Base-by-base conservation (phyloP, 768 basidiomycete species). In the Serendipita sp. region DNA sequence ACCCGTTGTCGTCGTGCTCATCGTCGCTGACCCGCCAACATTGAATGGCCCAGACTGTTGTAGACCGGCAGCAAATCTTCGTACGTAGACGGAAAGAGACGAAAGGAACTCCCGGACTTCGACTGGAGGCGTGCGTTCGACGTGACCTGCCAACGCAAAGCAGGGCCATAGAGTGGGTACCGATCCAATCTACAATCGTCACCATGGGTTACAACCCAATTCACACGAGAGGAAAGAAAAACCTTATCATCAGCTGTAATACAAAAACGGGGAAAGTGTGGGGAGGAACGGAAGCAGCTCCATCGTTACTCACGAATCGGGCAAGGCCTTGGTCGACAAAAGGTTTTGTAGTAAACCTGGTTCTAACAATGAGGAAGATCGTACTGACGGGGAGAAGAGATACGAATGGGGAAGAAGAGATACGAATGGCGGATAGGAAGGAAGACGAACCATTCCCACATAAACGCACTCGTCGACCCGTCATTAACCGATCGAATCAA, bases 91-190 rank as follows among this genome's bases (percentile, higher is more conserved):
- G 3, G 87, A 82, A 23, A 97, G 80, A 32, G 75, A 72, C 3
- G 76, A 66, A 13, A 97, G 76, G 76, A 96, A 96, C 2, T 72
- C 62, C 16, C 73, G 72, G 13, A 92, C 76, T 72, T 69, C 0
- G 80, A 66, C 3, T 81, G 73, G 34, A 85, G 83, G 15, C 86
- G 81, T n/a, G 78, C 73, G 16, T 91, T 87, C 5, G 91, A 91
- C 30, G 90, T 94, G 70, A 98, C 89, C 65, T 90, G 76, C 95
- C 95, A 99, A 0, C 91, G 41, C 41, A 13, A 41, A 41, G 41
- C 41, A 94, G 13, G 93, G 90, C 95, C 95, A 99, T 0, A 95
- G 95, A 0, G 94, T 97, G 44, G 85, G 85, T 3, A 91, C 85
- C 7, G 86, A 84, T 13, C 88, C 87, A 67, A 91, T 90, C 88